phyloP scores from a whole-genome alignment of 2,329 filamentous ascomycete genomes.

The Pyricularia grisea region DNA sequence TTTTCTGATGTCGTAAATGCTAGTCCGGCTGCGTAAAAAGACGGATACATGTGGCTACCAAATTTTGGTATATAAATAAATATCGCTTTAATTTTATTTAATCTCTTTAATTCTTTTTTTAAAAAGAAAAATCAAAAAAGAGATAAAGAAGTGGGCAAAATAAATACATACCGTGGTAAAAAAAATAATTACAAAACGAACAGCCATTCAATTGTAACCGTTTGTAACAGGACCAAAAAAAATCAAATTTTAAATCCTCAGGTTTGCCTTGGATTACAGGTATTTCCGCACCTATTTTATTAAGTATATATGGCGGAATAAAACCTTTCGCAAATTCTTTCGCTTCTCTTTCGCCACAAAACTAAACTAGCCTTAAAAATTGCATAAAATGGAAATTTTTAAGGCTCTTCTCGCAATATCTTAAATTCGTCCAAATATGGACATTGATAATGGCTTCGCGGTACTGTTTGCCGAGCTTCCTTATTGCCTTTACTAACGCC shows the following conservation, averaged over 20 bases:
- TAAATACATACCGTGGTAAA: neutral
- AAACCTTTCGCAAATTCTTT: neutral
- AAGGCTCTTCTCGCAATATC: neutral
- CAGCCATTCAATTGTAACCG: neutral
- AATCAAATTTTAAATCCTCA: neutral
- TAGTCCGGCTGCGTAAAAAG: neutral
- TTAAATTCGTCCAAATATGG: neutral
- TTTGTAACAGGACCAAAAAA: neutral
- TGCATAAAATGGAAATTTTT: neutral
- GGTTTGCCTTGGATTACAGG: neutral
- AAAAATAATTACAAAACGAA: neutral
- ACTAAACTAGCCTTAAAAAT: neutral
- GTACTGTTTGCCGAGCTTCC: neutral
- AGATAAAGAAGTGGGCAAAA: neutral
- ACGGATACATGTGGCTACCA: neutral
- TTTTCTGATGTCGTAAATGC: neutral
- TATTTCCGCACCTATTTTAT: neutral
- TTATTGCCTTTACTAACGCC: neutral
- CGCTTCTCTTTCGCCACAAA: neutral
- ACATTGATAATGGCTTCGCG: neutral
- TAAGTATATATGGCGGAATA: neutral
- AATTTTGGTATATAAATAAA: neutral
- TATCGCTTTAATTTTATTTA: neutral
- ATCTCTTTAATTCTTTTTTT: neutral
- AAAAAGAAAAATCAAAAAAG: neutral